Conservation (phyloP, 208 protist species). For the Crithidia fasciculata region DNA sequence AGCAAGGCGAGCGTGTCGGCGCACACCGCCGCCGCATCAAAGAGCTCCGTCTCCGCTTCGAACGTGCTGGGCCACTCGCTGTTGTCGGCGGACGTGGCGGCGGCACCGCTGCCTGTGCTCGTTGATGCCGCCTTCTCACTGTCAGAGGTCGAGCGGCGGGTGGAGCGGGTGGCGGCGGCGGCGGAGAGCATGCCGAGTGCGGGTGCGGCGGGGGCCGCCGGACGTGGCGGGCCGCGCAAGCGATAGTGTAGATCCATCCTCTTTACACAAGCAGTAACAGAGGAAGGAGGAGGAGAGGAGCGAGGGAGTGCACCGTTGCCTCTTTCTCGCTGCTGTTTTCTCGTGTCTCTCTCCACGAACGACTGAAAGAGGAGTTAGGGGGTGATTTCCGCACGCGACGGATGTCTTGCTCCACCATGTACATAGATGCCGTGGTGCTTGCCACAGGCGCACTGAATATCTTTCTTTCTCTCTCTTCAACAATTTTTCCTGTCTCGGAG, state of each 20-base stretch:
- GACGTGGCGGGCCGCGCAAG: slow-evolving; percentile 9
- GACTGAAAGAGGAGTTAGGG: too few relatives aligned
- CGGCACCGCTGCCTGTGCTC: slow-evolving; percentile 22
- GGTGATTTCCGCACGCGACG: too few relatives aligned
- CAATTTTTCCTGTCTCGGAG: too few relatives aligned
- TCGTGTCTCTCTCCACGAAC: too few relatives aligned
- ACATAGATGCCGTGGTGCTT: too few relatives aligned
- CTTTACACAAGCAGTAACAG: background rate
- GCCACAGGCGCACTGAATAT: too few relatives aligned
- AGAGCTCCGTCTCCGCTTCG: background rate
- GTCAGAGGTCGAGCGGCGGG: slow-evolving; percentile 61
- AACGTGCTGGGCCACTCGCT: slow-evolving; percentile 7
- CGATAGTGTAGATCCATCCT: background rate
- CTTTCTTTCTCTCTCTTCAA: too few relatives aligned
- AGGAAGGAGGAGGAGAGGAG: background rate
- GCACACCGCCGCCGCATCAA: background rate
- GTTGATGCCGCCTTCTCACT: slow-evolving; percentile 49
- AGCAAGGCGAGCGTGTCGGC: background rate
- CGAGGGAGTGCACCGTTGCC: too few relatives aligned
- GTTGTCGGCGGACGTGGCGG: slow-evolving; percentile 23
- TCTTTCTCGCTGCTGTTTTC: too few relatives aligned
- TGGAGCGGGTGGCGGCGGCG: slow-evolving; percentile 44
- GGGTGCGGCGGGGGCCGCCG: slow-evolving; percentile 9
- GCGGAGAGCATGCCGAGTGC: slow-evolving; percentile 22
- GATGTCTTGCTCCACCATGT: too few relatives aligned